Base-by-base conservation (phyloP, 192 early-diverging fungal genomes). In the Cladochytrium replicatum region DNA sequence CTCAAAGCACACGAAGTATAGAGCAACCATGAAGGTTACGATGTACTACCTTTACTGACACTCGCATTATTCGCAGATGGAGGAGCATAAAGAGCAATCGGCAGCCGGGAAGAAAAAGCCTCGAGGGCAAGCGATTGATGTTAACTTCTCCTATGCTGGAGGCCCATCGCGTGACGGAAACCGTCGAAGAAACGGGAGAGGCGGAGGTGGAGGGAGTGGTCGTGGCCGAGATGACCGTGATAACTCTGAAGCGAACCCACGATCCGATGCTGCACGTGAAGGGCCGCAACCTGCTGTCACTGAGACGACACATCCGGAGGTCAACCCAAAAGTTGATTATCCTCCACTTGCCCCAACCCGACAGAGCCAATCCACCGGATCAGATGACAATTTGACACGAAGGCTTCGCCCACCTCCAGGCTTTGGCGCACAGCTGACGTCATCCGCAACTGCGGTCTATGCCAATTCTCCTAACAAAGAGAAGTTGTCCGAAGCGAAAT, bases 1-100 rank as follows among this genome's bases (percentile, higher is more conserved):
- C 59, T 98, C 27, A 86, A 86, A 49, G 84, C 78, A 4, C 94
- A 98, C 57, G 83, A 90, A 47, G 85, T 90, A 37, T 52, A 55
- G n/a, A n/a, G n/a, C n/a, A n/a, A n/a, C n/a, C n/a, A n/a, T n/a
- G n/a, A n/a, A n/a, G n/a, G n/a, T n/a, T n/a, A 54, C 63, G 52
- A 52, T 41, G 29, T 52, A 45, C 38, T 56, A 48, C 23, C 48
- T 48, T 11, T 9, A 6, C 25, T 43, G 54, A 55, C 46, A 4
- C 6, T 54, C 19, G 29, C 17, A 21, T 6, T 22, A 6, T 44
- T 4, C n/a, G n/a, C 19, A 63, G 54, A 48, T 67, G 45, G 52
- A 68, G 32, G 55, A 44, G 3, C 71, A 74, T 48, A 29, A 13
- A 37, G 34, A 37, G 17, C 17, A 13, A 37, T 37, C 34, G 13